Conservation (phyloP, 2,329 filamentous ascomycete species). For the Colletotrichum sidae region DNA sequence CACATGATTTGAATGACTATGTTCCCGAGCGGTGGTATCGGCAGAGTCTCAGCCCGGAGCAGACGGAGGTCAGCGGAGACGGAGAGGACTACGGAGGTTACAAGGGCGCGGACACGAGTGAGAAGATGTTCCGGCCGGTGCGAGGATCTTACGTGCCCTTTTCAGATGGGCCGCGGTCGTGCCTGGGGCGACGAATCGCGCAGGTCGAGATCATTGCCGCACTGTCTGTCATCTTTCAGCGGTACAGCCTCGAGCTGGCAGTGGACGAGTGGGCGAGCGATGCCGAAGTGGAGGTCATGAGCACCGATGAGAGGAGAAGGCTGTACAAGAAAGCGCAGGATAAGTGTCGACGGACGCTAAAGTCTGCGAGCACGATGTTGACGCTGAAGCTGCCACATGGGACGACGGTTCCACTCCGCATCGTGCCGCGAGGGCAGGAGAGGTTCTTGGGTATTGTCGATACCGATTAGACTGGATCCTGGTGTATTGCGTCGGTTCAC, state of each 20-base stretch:
- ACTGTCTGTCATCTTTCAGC: constrained; percentile 65
- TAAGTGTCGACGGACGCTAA: constrained; percentile 63
- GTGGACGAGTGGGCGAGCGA: constrained; percentile 70
- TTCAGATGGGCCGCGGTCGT: constrained; percentile 67
- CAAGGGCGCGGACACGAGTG: constrained; percentile 69
- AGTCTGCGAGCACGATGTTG: constrained; percentile 70
- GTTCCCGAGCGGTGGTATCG: constrained; percentile 79
- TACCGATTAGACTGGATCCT: constrained; percentile 9
- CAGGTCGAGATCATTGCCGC: constrained; percentile 69
- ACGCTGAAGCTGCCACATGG: constrained; percentile 77
- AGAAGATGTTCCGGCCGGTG: constrained; percentile 69
- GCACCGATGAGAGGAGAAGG: constrained; percentile 54
- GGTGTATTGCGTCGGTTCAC: not conserved
- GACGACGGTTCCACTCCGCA: constrained; percentile 71
- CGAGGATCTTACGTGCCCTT: constrained; percentile 70
- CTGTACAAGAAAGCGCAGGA: constrained; percentile 72
- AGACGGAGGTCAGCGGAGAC: constrained; percentile 39
- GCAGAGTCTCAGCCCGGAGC: constrained; percentile 41
- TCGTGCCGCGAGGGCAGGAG: constrained; percentile 78
- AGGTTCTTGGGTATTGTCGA: constrained; percentile 66
- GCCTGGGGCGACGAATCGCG: constrained; percentile 68
- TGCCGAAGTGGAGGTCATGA: constrained; percentile 65
- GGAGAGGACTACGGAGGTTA: constrained; percentile 69
- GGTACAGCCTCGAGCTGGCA: constrained; percentile 77
- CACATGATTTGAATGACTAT: constrained; percentile 74